phyloP scores from a whole-genome alignment of 2,329 filamentous ascomycete species.

The Phaeosphaeria sp. region DNA sequence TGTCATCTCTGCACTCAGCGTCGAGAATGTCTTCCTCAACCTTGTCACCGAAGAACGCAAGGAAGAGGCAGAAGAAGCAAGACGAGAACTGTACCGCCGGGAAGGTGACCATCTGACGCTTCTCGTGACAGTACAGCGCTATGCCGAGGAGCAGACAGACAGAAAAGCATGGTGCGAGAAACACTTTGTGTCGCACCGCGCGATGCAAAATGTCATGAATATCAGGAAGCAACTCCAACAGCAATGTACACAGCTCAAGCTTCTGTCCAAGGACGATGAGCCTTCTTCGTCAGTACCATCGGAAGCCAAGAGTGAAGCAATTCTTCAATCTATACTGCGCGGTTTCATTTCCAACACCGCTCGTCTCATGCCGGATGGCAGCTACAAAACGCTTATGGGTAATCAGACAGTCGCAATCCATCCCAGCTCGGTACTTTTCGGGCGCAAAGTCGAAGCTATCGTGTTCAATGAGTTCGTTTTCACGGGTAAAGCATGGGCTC shows the following conservation, averaged over 20 bases:
- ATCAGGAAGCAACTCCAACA: conserved; percentile 67
- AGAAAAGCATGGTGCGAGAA: conserved; percentile 66
- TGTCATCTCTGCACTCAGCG: conserved; percentile 72
- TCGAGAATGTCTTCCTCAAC: conserved; percentile 69
- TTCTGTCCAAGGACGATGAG: conserved; percentile 31
- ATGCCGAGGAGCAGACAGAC: conserved; percentile 63
- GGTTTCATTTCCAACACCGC: conserved; percentile 69
- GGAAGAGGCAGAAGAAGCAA: conserved; percentile 62
- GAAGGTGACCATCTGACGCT: conserved; percentile 71
- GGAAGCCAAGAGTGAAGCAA: conserved; percentile 55
- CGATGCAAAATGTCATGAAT: conserved; percentile 71
- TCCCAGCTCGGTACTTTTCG: conserved; percentile 66
- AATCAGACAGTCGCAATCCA: conserved; percentile 70
- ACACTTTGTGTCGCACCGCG: conserved; percentile 66
- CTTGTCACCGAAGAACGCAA: conserved; percentile 65
- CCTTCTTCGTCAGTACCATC: conserved; percentile 27
- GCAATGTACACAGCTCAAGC: conserved; percentile 60
- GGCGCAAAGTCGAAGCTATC: conserved; percentile 64
- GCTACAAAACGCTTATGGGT: conserved; percentile 66
- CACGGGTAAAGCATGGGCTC: conserved; percentile 68
- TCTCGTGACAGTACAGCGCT: conserved; percentile 65
- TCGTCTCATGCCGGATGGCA: conserved; percentile 64
- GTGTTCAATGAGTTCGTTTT: conserved; percentile 72
- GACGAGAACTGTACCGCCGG: conserved; percentile 63
- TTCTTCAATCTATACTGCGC: conserved; percentile 64